A percentile compares a stretch with the other conserved stretches of the same genome.
These are phyloP conservation scores for Jackrogersella minutella DNA, from an alignment of 495 filamentous ascomycete genomes.

Conservation along the genomic window DNA sequence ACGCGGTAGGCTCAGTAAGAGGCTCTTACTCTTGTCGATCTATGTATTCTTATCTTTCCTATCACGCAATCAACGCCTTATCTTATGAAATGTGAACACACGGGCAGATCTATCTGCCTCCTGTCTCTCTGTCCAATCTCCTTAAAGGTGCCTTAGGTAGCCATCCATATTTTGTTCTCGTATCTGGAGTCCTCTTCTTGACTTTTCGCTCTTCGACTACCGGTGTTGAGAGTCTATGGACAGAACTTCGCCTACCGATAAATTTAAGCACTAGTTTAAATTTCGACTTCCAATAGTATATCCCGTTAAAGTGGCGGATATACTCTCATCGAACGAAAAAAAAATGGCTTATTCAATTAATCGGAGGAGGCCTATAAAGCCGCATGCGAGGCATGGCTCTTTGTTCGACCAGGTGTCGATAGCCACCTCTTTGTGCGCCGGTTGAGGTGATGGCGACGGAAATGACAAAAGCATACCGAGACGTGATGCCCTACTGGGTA, in stretches of 20 bases:
- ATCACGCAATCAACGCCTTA: constrained; percentile 41
- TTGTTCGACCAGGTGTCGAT: constrained; percentile 31
- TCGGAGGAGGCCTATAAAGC: constrained; percentile 35
- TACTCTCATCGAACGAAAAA: constrained; percentile 4
- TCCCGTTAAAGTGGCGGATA: neutral
- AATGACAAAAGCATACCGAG: constrained; percentile 19
- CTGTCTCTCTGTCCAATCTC: constrained; percentile 23
- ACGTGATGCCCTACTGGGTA: constrained; percentile 10
- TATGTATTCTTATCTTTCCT: constrained; percentile 39
- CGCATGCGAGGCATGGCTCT: constrained; percentile 31
- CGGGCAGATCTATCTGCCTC: constrained; percentile 24
- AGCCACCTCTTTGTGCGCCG: constrained; percentile 34
- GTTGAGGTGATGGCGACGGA: constrained; percentile 13
- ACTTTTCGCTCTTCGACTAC: neutral
- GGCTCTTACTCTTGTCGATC: constrained; percentile 27
- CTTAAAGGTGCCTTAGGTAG: constrained; percentile 26
- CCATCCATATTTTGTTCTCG: constrained; percentile 22
- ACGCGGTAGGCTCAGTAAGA: constrained; percentile 31
- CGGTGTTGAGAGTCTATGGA: neutral
- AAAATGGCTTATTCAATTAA: constrained; percentile 30
- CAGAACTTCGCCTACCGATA: neutral
- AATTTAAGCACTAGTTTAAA: neutral
- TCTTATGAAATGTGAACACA: constrained; percentile 37
- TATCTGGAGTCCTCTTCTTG: constrained; percentile 1
- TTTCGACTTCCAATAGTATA: neutral